These are phyloP conservation scores for Penicillium fimorum DNA, from an alignment of 495 filamentous ascomycete genomes.

Conservation along the genomic window DNA sequence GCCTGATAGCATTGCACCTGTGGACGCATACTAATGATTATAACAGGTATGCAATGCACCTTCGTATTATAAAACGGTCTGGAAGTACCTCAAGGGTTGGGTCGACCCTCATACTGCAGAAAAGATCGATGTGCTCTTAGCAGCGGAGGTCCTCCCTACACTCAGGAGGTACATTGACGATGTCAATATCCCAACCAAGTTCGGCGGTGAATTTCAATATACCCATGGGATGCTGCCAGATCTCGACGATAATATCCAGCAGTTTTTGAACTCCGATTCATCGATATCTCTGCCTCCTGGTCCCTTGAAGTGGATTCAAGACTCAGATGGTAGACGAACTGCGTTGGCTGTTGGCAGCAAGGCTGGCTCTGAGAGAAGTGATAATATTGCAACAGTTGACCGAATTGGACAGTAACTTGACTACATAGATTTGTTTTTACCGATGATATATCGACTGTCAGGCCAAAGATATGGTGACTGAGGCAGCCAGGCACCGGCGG, in stretches of 20 bases:
- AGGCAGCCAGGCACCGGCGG: no score
- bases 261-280: slow-evolving; percentile 11
- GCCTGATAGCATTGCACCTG: not conserved
- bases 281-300: slow-evolving; percentile 20
- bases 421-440: not conserved
- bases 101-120: slow-evolving; percentile 30
- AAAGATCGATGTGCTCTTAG: slow-evolving; percentile 24
- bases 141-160: slow-evolving; percentile 15
- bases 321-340: slow-evolving; percentile 10
- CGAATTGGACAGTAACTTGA: not conserved
- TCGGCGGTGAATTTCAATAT: slow-evolving; percentile 26
- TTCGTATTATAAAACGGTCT: slow-evolving; percentile 25
- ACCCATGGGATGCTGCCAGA: slow-evolving; percentile 26
- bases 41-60: slow-evolving; percentile 31
- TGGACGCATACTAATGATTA: not conserved
- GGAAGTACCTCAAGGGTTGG: slow-evolving; percentile 28
- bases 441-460: no score
- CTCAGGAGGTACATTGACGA: slow-evolving; percentile 24
- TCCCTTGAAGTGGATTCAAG: slow-evolving; percentile 28
- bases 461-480: no score
- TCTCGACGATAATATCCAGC: slow-evolving; percentile 19
- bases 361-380: not conserved
- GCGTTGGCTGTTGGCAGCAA: slow-evolving; percentile 25
- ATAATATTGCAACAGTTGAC: not conserved
- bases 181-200: slow-evolving; percentile 22